Evolutionary conservation across 129 eudicot species (phyloP).

Genomic region (Flaveria brownii): DNA sequence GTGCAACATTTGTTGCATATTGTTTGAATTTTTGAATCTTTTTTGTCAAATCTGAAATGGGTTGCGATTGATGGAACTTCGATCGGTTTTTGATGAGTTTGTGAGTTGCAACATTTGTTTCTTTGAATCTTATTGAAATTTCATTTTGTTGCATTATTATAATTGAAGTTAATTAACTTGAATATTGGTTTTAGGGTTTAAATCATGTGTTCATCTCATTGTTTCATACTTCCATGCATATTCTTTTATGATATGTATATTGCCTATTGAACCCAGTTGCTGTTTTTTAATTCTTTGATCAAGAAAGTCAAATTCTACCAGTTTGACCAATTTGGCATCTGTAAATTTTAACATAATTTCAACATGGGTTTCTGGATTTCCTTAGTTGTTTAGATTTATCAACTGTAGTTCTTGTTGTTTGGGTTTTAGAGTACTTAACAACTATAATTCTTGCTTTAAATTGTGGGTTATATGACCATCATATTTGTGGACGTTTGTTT

Average conservation of each 20-base stretch:
- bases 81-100: too few relatives aligned
- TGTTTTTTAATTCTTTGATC: slow-evolving; percentile 23
- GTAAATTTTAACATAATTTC: neutral
- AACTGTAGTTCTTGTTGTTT: neutral
- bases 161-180: neutral
- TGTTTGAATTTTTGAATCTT: neutral
- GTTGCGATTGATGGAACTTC: too few relatives aligned
- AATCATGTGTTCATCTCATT: neutral
- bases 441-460: neutral
- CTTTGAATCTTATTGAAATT: neutral
- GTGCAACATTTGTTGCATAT: neutral
- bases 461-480: neutral
- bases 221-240: neutral
- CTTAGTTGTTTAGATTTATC: neutral
- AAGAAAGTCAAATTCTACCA: slow-evolving; percentile 19
- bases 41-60: slow-evolving; percentile 1
- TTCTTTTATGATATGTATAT: neutral
- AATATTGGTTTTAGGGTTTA: slow-evolving; percentile 15
- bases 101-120: too few relatives aligned
- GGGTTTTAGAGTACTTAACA: neutral
- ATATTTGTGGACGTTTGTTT: neutral
- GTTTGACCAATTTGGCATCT: neutral
- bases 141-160: too few relatives aligned
- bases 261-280: neutral
- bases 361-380: neutral